Evolutionary conservation across 495 filamentous ascomycete species (phyloP).

Genomic region (Chaetomium cochliodes): DNA sequence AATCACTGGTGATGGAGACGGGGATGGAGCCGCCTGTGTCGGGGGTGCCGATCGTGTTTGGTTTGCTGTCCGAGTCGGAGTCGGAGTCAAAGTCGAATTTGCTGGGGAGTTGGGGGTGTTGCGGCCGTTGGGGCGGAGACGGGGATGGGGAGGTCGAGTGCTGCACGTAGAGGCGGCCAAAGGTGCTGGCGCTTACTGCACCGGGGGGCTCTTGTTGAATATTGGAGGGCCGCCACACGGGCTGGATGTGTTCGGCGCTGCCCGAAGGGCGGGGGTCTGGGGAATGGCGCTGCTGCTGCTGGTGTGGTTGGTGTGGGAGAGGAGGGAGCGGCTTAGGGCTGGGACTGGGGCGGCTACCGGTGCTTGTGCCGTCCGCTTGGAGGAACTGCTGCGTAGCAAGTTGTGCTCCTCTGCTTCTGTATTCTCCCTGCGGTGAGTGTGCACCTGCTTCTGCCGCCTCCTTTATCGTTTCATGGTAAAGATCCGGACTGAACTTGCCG

Average conservation of each 20-base stretch:
- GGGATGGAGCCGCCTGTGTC: conserved; percentile 7
- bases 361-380: background rate
- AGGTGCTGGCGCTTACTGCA: conserved; percentile 1
- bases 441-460: background rate
- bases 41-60: background rate
- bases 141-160: background rate
- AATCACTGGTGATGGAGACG: conserved; percentile 14
- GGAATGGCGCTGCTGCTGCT: background rate
- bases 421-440: background rate
- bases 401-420: background rate
- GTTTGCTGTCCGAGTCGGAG: background rate
- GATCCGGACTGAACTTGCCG: background rate
- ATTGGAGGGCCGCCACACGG: background rate
- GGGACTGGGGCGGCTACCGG: background rate
- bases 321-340: background rate
- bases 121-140: background rate
- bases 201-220: background rate
- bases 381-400: background rate
- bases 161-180: background rate
- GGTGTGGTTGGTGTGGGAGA: background rate
- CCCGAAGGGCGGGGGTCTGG: background rate
- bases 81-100: background rate
- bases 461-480: conserved; percentile 5
- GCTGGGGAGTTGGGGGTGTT: background rate
- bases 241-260: background rate